Evolutionary conservation across 345 rosid genomes (phyloP), one percentile per base, ranked within the genome.

Genomic region (Lumnitzera racemosa): DNA sequence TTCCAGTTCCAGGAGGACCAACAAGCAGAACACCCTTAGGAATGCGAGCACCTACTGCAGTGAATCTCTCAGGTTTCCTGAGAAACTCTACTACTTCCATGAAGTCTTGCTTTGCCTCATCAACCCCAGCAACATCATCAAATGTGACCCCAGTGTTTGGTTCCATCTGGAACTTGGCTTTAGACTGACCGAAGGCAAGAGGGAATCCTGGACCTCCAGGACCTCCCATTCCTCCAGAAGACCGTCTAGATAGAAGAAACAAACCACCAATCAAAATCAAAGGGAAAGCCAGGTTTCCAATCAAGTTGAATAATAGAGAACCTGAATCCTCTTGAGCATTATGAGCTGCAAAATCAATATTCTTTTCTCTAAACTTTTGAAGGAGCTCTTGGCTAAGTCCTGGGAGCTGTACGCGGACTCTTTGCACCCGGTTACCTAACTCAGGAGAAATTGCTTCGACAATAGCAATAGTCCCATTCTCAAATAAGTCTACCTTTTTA

Each of bases 1-100:
- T 94, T n/a, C 99, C 99, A 1, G 99, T 94, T 71, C 99, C 97
- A 15, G 99, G 99, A 57, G 99, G 99, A 62, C 99, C 99, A 67
- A 90, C 77, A 2, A 94, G 90, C 61, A 94, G 99, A 62, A 94
- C 99, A 72, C 99, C 99, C 72, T 90, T 94, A 3, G 97, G 96
- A 64, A 94, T 94, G 61, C 89, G 81, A 47, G 99, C 99, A 53
- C 99, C 97, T 46, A 94, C 80, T 0, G 99, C 97, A 15, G 99
- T 94, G 71, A 94, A 94, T 25, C 99, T 87, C 89, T 94, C 99
- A 0, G 99, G 99, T 73, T 94, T 94, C 83, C 89, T 94, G 41
- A 94, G 63, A 72, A 94, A 94, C 88, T 89, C 99, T 24, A 94
- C 99, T 27, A 94, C 99, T 70, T 94, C 99, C 95, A 90, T 86